Conservation (phyloP, 1,284 basidiomycete species). For the Malassezia furfur region DNA sequence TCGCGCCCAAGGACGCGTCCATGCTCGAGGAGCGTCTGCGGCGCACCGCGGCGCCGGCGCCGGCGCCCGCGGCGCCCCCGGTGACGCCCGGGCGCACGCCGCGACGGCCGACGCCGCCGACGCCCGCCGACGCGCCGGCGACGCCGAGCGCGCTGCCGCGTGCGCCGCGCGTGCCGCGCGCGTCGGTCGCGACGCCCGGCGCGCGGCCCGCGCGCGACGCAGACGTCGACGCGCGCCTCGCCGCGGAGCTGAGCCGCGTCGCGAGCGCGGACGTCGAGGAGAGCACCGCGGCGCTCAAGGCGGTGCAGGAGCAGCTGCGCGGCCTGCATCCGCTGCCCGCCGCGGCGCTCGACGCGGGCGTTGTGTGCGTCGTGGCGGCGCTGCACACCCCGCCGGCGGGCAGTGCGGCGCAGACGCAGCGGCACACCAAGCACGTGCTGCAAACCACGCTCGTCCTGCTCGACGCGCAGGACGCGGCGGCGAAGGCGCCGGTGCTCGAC, state of each 20-base stretch:
- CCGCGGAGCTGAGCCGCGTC: conserved; percentile 51
- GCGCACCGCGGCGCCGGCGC: conserved; percentile 55
- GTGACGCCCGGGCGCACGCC: not conserved
- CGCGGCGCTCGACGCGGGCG: not conserved
- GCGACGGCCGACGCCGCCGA: not conserved
- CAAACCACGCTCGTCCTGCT: conserved; percentile 15
- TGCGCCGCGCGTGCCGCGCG: not conserved
- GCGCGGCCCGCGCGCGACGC: not conserved
- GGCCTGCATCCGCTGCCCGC: not conserved
- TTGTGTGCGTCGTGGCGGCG: not conserved
- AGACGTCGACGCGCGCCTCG: conserved; percentile 25
- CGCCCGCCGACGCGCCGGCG: not conserved
- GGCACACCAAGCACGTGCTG: conserved; percentile 41
- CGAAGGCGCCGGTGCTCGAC: not conserved
- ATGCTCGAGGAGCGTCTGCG: conserved; percentile 81
- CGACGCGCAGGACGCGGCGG: conserved; percentile 1
- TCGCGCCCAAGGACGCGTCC: conserved; percentile 77
- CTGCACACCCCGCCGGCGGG: not conserved
- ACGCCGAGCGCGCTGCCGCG: not conserved
- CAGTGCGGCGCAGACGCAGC: conserved; percentile 11
- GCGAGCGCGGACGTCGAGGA: conserved; percentile 71
- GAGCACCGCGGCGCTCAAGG: conserved; percentile 88
- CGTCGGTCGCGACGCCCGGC: not conserved
- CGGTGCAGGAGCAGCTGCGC: conserved; percentile 3
- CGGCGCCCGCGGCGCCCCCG: not conserved